Percentiles rank a stretch among this genome's conserved stretches.
Evolutionary conservation across 768 basidiomycete species (phyloP).

Genomic region (Panaeolus cyanescens): DNA sequence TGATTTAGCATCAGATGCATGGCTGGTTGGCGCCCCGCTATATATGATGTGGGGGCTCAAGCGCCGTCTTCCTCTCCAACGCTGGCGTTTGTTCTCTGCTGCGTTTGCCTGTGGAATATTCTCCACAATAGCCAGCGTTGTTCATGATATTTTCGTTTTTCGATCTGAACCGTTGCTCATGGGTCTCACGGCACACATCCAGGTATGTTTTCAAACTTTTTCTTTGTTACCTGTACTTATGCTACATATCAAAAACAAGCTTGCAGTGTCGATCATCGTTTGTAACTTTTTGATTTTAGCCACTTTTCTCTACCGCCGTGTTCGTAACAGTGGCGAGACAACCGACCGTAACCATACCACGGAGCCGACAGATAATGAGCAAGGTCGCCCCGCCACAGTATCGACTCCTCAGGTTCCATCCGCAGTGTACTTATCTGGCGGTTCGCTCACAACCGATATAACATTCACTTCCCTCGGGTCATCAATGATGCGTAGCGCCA

Average conservation of each 20-base stretch:
- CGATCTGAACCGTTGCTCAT: not conserved
- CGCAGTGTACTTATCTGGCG: not conserved
- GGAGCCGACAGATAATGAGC: not conserved
- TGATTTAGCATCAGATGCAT: not conserved
- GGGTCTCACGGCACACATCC: not conserved
- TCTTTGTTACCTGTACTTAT: not conserved
- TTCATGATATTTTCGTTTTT: not conserved
- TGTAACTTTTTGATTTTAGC: not conserved
- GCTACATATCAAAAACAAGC: not conserved
- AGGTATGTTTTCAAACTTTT: not conserved
- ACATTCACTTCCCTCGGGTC: not conserved
- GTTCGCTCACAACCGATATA: not conserved
- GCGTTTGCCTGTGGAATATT: not conserved
- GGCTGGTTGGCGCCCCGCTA: not conserved
- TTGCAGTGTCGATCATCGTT: not conserved
- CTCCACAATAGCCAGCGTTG: not conserved
- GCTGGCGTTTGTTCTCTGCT: not conserved
- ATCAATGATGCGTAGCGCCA: not conserved
- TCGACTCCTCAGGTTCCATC: not conserved
- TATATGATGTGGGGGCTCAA: not conserved
- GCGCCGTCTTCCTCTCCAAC: not conserved
- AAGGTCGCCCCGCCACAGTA: not conserved
- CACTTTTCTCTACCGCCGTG: not conserved
- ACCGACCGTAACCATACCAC: not conserved
- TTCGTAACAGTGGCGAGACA: not conserved